Evolutionary conservation across 768 basidiomycete genomes (phyloP).

Genomic region (Termitomyces sp.): DNA sequence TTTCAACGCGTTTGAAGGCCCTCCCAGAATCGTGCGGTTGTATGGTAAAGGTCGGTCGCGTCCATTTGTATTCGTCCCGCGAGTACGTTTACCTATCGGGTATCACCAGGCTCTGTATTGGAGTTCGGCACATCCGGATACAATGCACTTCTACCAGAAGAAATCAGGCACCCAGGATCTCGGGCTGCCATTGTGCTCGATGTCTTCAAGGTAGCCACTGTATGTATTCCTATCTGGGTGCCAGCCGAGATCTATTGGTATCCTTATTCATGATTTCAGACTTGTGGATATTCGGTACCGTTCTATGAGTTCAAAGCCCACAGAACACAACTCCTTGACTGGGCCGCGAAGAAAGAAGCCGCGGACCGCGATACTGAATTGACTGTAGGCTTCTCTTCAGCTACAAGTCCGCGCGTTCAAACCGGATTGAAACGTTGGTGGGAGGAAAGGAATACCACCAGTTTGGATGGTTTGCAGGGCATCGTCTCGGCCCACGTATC

Average conservation of each 20-base stretch:
- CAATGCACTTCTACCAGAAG: conserved; percentile 44
- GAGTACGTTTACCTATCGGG: conserved; percentile 1
- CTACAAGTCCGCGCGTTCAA: conserved; percentile 14
- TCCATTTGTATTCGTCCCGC: not conserved
- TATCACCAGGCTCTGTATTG: conserved; percentile 46
- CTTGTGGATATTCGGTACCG: conserved; percentile 67
- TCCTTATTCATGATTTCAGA: too few relatives aligned
- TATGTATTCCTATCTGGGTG: conserved; percentile 19
- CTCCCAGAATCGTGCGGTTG: conserved; percentile 53
- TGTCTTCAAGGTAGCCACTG: conserved; percentile 54
- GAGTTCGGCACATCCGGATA: conserved; percentile 67
- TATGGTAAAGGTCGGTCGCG: conserved; percentile 53
- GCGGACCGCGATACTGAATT: conserved; percentile 20
- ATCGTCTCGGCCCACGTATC: conserved; percentile 30
- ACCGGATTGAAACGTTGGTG: conserved; percentile 59
- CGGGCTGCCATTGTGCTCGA: conserved; percentile 59
- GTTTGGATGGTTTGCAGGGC: conserved; percentile 58
- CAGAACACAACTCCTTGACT: conserved; percentile 52
- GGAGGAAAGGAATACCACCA: conserved; percentile 45
- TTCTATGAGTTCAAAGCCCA: conserved; percentile 56
- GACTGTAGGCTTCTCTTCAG: conserved; percentile 19
- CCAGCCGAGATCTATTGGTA: not conserved
- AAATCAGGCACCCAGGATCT: conserved; percentile 51
- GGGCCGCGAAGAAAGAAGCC: conserved; percentile 48
- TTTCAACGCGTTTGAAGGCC: conserved; percentile 61